These are phyloP conservation scores for Akanthomyces muscarius DNA, from an alignment of 2,329 filamentous ascomycete species.

Conservation along the genomic window DNA sequence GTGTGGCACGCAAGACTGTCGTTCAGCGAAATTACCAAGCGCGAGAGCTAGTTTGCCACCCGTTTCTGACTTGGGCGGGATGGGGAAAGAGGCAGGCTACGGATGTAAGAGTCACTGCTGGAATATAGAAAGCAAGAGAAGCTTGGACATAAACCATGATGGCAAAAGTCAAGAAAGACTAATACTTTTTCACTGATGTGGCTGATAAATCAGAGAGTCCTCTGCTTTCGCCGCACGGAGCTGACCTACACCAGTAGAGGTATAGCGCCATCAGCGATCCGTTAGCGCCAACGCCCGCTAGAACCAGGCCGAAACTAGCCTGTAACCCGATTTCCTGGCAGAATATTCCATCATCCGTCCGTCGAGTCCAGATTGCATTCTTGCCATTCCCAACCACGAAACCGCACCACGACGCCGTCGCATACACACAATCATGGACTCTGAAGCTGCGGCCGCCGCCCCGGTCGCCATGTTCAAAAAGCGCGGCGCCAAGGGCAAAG, in stretches of 20 bases:
- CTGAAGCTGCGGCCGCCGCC: conserved; percentile 31
- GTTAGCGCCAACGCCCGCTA: neutral
- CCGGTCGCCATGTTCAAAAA: conserved; percentile 79
- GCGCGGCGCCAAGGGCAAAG: conserved; percentile 69
- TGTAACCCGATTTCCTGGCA: neutral
- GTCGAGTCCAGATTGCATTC: neutral
- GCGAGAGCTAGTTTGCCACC: neutral
- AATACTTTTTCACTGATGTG: neutral
- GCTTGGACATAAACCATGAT: neutral
- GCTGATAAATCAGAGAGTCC: neutral
- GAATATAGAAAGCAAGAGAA: neutral
- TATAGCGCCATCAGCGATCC: neutral
- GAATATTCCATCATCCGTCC: neutral
- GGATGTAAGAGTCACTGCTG: too few relatives aligned
- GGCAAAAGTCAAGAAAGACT: neutral
- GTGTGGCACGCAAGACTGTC: neutral
- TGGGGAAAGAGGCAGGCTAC: neutral
- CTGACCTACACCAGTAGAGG: too few relatives aligned
- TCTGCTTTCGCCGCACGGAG: too few relatives aligned
- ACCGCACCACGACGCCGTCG: neutral
- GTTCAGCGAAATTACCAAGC: neutral
- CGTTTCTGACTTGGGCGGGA: neutral
- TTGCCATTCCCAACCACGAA: neutral
- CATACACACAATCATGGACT: conserved; percentile 15
- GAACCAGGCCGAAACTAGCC: neutral